Percentiles rank a stretch among this genome's conserved stretches.
Conservation (phyloP, 257 asterid species). For the Orobanche coerulescens region DNA sequence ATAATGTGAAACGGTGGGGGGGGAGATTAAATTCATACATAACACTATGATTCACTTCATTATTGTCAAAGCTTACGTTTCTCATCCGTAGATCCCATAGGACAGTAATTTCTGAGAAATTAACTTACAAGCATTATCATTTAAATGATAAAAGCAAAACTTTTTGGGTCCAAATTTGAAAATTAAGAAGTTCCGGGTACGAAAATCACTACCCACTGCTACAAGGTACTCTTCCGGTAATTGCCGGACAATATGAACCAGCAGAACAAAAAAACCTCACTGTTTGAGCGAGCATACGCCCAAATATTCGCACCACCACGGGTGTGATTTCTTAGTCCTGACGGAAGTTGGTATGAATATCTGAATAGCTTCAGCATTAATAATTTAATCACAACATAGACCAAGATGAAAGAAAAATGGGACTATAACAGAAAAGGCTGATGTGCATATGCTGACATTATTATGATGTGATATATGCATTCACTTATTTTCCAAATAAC, state of each 20-base stretch:
- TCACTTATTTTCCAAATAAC: too few relatives aligned
- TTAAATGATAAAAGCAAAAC: not conserved
- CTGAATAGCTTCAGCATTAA: constrained; percentile 33
- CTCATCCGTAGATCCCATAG: constrained; percentile 55
- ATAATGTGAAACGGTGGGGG: too few relatives aligned
- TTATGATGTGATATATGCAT: too few relatives aligned
- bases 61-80: constrained; percentile 37
- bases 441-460: too few relatives aligned
- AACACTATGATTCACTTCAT: not conserved
- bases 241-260: constrained; percentile 77
- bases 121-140: constrained; percentile 17
- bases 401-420: not conserved
- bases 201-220: constrained; percentile 58
- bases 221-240: constrained; percentile 43
- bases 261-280: constrained; percentile 68
- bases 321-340: constrained; percentile 47
- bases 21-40: not conserved
- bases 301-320: constrained; percentile 92
- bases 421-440: constrained; percentile 9
- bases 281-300: constrained; percentile 57
- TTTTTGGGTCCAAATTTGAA: constrained; percentile 2
- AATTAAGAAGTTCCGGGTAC: not conserved
- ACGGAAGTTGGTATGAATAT: constrained; percentile 64
- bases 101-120: constrained; percentile 59
- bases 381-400: constrained; percentile 11